Conservation (phyloP, 2,329 filamentous ascomycete genomes). For the Monilinia fructigena region DNA sequence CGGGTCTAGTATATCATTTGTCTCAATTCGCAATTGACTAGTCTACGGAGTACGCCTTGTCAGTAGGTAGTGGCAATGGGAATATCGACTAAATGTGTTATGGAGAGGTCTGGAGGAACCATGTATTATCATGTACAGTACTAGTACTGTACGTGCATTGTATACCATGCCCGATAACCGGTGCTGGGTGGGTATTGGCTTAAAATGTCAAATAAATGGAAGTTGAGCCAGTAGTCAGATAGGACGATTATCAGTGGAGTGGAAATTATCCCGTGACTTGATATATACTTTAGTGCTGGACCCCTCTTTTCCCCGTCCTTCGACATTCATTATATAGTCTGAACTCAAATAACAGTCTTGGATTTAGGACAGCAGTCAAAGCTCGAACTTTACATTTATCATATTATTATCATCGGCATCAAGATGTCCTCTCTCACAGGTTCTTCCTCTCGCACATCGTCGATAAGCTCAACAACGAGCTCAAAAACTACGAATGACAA, state of each 20-base stretch:
- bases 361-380: slow-evolving; percentile 15
- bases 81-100: slow-evolving; percentile 5
- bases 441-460: slow-evolving; percentile 36
- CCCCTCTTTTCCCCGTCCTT: slow-evolving; percentile 24
- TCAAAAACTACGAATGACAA: slow-evolving; percentile 29
- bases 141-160: slow-evolving; percentile 8
- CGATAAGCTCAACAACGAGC: slow-evolving; percentile 31
- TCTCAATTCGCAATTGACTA: slow-evolving; percentile 9
- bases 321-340: slow-evolving; percentile 18
- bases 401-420: slow-evolving; percentile 13
- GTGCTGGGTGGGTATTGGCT: slow-evolving; percentile 16
- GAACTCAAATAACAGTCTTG: slow-evolving; percentile 21
- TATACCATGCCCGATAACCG: slow-evolving; percentile 21
- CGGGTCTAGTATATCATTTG: background rate
- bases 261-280: slow-evolving; percentile 22
- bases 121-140: slow-evolving; percentile 18
- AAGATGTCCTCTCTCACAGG: slow-evolving; percentile 33
- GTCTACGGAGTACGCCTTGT: background rate
- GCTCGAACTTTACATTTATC: slow-evolving; percentile 17
- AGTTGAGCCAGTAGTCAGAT: slow-evolving; percentile 18
- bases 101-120: slow-evolving; percentile 17
- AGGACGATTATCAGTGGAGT: slow-evolving; percentile 10
- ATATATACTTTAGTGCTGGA: slow-evolving; percentile 22
- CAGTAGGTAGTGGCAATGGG: slow-evolving; percentile 6
- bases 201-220: slow-evolving; percentile 11